Evolutionary conservation across 1,284 basidiomycete species (phyloP).

Genomic region (Ceratobasidium sp.): DNA sequence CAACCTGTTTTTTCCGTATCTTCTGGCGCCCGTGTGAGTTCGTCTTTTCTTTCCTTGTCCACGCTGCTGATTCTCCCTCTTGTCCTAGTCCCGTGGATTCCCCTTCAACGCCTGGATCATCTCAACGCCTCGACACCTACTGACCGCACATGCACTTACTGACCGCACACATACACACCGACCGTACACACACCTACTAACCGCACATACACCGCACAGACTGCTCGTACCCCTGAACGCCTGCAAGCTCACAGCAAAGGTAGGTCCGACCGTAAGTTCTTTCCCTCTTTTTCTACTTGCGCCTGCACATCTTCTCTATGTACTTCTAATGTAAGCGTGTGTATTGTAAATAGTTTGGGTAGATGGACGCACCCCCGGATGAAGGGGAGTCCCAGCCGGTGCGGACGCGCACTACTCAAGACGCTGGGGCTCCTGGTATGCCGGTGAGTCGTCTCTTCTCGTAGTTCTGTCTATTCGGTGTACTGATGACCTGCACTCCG

Average conservation of each 20-base stretch:
- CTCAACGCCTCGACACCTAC: too few relatives aligned
- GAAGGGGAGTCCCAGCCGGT: constrained; percentile 15
- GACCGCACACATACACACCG: too few relatives aligned
- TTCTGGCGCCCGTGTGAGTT: background rate
- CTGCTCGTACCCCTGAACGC: background rate
- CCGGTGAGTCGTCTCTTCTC: background rate
- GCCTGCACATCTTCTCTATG: background rate
- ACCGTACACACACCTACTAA: too few relatives aligned
- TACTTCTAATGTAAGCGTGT: background rate
- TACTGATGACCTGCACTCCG: background rate
- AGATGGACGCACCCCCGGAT: constrained; percentile 4
- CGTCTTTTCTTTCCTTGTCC: too few relatives aligned
- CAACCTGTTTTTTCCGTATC: background rate
- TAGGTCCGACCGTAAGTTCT: background rate
- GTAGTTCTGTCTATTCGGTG: background rate
- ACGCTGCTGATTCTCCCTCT: too few relatives aligned
- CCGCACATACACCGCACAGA: too few relatives aligned
- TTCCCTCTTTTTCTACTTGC: background rate
- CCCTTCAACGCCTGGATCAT: constrained; percentile 5
- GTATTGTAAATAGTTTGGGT: background rate
- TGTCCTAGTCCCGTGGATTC: background rate
- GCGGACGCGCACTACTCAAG: constrained; percentile 15
- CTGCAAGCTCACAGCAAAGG: background rate
- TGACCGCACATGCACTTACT: too few relatives aligned
- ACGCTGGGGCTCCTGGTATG: constrained; percentile 8